Evolutionary conservation across 2,329 filamentous ascomycete genomes (phyloP).

Genomic region (Trichoderma citrinoviride): DNA sequence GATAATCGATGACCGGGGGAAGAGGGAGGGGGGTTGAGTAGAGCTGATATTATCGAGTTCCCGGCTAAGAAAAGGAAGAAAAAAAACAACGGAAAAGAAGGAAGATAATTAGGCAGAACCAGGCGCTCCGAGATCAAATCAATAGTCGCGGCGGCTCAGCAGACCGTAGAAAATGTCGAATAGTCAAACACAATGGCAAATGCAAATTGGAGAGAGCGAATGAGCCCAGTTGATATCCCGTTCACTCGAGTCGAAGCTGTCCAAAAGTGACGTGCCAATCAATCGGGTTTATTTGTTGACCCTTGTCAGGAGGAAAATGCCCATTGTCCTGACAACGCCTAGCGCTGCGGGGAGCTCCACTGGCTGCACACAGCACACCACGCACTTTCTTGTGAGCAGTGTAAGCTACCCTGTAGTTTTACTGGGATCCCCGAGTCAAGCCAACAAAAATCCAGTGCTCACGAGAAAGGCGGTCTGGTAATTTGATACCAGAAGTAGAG

Average conservation of each 20-base stretch:
- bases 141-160: background rate
- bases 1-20: slow-evolving; percentile 11
- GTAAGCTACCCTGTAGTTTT: slow-evolving; percentile 5
- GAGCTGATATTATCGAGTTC: background rate
- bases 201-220: slow-evolving; percentile 15
- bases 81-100: background rate
- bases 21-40: slow-evolving; percentile 2
- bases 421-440: background rate
- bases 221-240: slow-evolving; percentile 19
- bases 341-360: background rate
- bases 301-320: slow-evolving; percentile 14
- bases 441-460: background rate
- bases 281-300: slow-evolving; percentile 20
- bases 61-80: background rate
- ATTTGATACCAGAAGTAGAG: background rate
- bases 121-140: background rate
- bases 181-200: slow-evolving; percentile 28
- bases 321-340: slow-evolving; percentile 18
- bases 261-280: slow-evolving; percentile 28
- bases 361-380: no score
- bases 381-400: background rate
- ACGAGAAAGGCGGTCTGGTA: slow-evolving; percentile 5
- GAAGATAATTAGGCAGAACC: background rate
- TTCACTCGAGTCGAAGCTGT: slow-evolving; percentile 31
- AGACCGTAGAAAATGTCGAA: slow-evolving; percentile 11